Evolutionary conservation across 1,284 basidiomycete species (phyloP), one percentile per base, ranked within the genome.

Genomic region (Wolfiporia cocos): DNA sequence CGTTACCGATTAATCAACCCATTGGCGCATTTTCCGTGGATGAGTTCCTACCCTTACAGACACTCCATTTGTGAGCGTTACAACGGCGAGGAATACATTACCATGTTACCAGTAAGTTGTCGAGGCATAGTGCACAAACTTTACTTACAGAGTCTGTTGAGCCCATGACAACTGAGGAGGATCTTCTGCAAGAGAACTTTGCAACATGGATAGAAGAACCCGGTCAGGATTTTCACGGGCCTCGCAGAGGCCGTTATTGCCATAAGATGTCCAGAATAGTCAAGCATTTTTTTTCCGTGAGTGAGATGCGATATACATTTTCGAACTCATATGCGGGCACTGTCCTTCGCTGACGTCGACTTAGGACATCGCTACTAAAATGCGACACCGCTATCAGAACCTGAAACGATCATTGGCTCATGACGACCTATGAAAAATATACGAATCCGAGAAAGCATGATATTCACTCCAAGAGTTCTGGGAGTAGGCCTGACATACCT

Each of bases 141-240:
- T 34, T 34, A 17, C 17, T 7, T 34, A 11, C 10, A 12, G 32
- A 9, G 26, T 28, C 33, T 17, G 15, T 23, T 17, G 43, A 61
- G 58, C 56, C 55, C 1, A 61, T 61, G 58, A 51, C 53, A 2
- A 57, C 57, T 3, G 56, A 61, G 42, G 58, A 61, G 37, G 58
- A 61, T 37, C 42, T 61, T 12, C 35, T 59, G 20, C 58, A 59
- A 42, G 55, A 59, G 21, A 44, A 55, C 15, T 31, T 58, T 19
- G 45, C n/a, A n/a, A n/a, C n/a, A n/a, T 53, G 43, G 43, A 49
- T 29, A 9, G 12, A 15, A 5, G 7, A 36, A 19, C 17, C 10
- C 18, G 15, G 10, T 37, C 47, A 34, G 44, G 48, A 34, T 36
- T 19, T 11, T 17, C n/a, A n/a, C n/a, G n/a, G n/a, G n/a, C n/a